These are phyloP conservation scores for Melastoma malabathricum DNA, from an alignment of 345 rosid species.

Conservation along the genomic window DNA sequence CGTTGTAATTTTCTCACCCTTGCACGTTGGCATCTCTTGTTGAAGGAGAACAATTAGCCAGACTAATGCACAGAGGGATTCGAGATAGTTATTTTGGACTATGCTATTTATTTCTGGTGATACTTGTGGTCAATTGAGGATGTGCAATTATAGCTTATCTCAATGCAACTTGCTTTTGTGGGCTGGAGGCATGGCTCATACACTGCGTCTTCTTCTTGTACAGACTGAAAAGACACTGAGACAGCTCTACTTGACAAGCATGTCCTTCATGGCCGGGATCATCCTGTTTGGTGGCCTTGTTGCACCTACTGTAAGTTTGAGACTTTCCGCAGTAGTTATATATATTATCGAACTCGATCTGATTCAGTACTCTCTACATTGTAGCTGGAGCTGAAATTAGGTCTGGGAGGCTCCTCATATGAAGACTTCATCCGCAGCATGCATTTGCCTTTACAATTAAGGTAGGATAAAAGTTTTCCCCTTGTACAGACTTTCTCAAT, in stretches of 20 bases:
- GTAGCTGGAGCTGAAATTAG: conserved; percentile 87
- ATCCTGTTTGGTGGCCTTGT: conserved; percentile 82
- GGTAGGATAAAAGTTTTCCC: conserved; percentile 23
- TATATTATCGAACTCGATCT: too few relatives aligned
- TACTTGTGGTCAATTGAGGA: too few relatives aligned
- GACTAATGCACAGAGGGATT: too few relatives aligned
- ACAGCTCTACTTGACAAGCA: conserved; percentile 74
- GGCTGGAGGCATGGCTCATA: too few relatives aligned
- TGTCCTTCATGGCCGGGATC: conserved; percentile 53
- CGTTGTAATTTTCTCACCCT: conserved; percentile 24
- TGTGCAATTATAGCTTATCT: too few relatives aligned
- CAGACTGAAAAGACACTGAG: conserved; percentile 76
- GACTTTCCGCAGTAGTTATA: background rate
- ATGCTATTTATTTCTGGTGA: too few relatives aligned
- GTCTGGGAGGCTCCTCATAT: conserved; percentile 85
- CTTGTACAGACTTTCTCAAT: too few relatives aligned
- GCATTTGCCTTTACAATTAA: conserved; percentile 81
- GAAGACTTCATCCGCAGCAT: conserved; percentile 74
- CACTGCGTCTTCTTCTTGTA: conserved; percentile 5
- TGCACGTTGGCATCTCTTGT: too few relatives aligned
- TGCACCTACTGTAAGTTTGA: conserved; percentile 67
- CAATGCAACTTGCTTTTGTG: too few relatives aligned
- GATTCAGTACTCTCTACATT: background rate
- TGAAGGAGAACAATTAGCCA: too few relatives aligned
- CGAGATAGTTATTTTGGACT: too few relatives aligned